These are phyloP conservation scores for Heterococcus sp. DNA, from an alignment of 108 stramenopile genomes.

Conservation along the genomic window DNA sequence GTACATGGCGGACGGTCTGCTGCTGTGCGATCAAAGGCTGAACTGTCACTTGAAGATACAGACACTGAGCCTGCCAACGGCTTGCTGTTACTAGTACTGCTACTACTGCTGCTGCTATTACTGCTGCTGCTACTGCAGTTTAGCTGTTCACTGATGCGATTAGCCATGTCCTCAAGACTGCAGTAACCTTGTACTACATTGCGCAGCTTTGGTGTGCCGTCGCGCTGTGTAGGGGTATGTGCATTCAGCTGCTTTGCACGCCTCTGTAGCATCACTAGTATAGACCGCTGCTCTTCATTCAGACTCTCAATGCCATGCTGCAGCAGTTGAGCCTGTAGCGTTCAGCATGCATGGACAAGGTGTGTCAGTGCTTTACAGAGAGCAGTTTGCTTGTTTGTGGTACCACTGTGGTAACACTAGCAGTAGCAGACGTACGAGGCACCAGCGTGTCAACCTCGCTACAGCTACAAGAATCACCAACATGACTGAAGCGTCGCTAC, in stretches of 20 bases:
- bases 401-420: neutral
- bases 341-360: too few species aligned
- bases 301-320: neutral
- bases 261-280: neutral
- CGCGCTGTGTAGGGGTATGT: neutral
- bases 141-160: neutral
- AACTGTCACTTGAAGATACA: too few species aligned
- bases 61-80: too few species aligned
- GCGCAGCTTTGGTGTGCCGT: neutral
- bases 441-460: neutral
- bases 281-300: neutral
- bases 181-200: neutral
- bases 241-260: neutral
- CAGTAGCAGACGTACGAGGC: neutral
- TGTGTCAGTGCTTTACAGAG: too few species aligned
- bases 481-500: neutral
- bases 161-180: neutral
- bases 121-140: neutral
- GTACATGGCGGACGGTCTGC: too few species aligned
- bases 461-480: too few species aligned
- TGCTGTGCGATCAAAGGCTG: too few species aligned
- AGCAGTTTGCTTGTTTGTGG: neutral
- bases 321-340: neutral
- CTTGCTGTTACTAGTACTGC: too few species aligned
- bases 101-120: neutral